Conservation (phyloP, 1,284 basidiomycete genomes). For the Wallemia mellicola region DNA sequence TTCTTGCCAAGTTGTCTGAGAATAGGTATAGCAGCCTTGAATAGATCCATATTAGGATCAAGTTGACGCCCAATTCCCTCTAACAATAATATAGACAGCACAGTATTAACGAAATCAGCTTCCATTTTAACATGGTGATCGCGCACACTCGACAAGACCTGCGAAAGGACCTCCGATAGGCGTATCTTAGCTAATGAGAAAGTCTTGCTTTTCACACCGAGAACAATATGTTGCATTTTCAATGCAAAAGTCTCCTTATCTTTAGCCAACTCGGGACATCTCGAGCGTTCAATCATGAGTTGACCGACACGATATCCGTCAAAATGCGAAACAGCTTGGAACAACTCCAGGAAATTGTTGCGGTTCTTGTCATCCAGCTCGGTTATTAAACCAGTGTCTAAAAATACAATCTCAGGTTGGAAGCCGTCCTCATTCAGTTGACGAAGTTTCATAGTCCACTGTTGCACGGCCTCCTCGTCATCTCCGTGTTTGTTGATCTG, state of each 20-base stretch:
- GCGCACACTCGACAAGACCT: constrained; percentile 62
- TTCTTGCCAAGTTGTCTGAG: constrained; percentile 58
- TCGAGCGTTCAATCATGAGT: constrained; percentile 85
- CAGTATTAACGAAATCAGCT: constrained; percentile 92
- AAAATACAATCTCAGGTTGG: constrained; percentile 76
- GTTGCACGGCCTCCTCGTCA: constrained; percentile 9
- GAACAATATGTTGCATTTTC: constrained; percentile 83
- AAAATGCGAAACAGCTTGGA: constrained; percentile 79
- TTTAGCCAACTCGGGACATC: constrained; percentile 63
- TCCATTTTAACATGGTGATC: constrained; percentile 96
- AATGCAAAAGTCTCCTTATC: constrained; percentile 84
- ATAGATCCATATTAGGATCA: constrained; percentile 72
- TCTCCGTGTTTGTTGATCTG: constrained; percentile 19
- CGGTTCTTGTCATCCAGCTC: constrained; percentile 52
- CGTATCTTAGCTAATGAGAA: constrained; percentile 87
- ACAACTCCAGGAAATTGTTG: constrained; percentile 82
- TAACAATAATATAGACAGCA: constrained; percentile 68
- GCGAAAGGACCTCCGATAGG: constrained; percentile 69
- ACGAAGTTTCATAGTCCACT: constrained; percentile 43
- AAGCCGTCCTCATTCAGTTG: constrained; percentile 40
- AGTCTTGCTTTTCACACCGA: constrained; percentile 80
- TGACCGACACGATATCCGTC: constrained; percentile 83
- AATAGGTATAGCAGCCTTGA: constrained; percentile 73
- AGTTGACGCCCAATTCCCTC: constrained; percentile 88
- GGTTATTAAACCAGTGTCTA: constrained; percentile 84